Evolutionary conservation across 345 rosid species (phyloP).

Genomic region (Eucalyptus cladocalyx): DNA sequence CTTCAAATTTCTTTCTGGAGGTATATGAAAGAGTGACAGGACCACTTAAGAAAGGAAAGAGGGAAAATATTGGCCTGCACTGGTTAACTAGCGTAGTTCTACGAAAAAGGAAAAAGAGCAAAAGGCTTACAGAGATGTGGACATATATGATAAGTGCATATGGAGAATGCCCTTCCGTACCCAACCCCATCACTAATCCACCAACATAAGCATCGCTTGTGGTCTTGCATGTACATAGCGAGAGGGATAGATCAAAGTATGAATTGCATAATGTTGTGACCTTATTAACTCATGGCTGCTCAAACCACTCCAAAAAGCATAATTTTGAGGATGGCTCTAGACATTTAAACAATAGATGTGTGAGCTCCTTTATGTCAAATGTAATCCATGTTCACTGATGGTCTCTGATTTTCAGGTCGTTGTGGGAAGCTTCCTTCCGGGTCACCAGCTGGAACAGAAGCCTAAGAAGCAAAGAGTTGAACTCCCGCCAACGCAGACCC

Average conservation of each 20-base stretch:
- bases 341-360: background rate
- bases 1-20: background rate
- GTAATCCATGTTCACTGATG: background rate
- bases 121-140: background rate
- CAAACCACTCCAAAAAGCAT: background rate
- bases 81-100: background rate
- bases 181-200: background rate
- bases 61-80: background rate
- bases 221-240: background rate
- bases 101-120: background rate
- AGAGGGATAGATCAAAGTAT: background rate
- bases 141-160: background rate
- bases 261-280: background rate
- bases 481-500: conserved; percentile 20
- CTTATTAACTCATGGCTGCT: background rate
- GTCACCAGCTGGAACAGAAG: conserved; percentile 64
- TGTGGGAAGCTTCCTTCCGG: conserved; percentile 64
- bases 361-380: background rate
- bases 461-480: conserved; percentile 49
- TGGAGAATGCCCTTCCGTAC: background rate
- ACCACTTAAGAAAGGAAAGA: background rate
- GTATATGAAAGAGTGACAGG: background rate
- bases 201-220: background rate
- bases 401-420: conserved; percentile 39
- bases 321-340: background rate